Evolutionary conservation across 495 filamentous ascomycete genomes (phyloP).

Genomic region (Rostrohypoxylon terebratum): DNA sequence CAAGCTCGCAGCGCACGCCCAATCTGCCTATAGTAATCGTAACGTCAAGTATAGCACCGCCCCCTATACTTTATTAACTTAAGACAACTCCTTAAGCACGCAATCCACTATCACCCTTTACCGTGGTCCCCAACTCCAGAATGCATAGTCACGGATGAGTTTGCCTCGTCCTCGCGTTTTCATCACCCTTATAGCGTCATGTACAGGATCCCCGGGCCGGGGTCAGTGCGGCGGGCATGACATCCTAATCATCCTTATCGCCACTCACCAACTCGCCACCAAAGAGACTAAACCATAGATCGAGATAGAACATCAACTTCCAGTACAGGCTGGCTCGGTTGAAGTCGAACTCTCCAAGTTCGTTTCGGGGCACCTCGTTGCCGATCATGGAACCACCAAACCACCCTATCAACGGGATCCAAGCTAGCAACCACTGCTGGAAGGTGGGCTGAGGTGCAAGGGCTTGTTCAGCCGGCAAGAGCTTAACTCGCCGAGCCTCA

Average conservation of each 20-base stretch:
- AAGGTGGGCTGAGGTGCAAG: slow-evolving; percentile 72
- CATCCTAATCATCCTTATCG: slow-evolving; percentile 61
- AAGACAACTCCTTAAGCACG: not conserved
- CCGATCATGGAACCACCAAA: slow-evolving; percentile 85
- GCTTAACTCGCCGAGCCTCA: slow-evolving; percentile 61
- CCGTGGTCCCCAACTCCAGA: slow-evolving; percentile 16
- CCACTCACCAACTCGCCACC: slow-evolving; percentile 60
- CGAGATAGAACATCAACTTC: slow-evolving; percentile 67
- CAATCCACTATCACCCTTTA: not conserved
- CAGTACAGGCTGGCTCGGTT: slow-evolving; percentile 81
- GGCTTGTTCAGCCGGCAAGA: slow-evolving; percentile 70
- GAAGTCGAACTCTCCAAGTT: slow-evolving; percentile 85
- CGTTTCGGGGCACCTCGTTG: slow-evolving; percentile 76
- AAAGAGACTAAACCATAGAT: slow-evolving; percentile 61
- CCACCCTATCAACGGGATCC: slow-evolving; percentile 74
- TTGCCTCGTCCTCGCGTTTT: not conserved
- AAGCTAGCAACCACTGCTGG: slow-evolving; percentile 68
- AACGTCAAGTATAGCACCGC: slow-evolving; percentile 3
- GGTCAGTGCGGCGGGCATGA: not conserved
- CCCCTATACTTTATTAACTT: slow-evolving; percentile 14
- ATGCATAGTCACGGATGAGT: not conserved
- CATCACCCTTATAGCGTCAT: not conserved
- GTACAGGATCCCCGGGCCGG: not conserved
- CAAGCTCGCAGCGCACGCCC: not conserved
- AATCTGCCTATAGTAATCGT: slow-evolving; percentile 13